Evolutionary conservation across 2,329 filamentous ascomycete species (phyloP).

Genomic region (Hymenoscyphus fraxineus): DNA sequence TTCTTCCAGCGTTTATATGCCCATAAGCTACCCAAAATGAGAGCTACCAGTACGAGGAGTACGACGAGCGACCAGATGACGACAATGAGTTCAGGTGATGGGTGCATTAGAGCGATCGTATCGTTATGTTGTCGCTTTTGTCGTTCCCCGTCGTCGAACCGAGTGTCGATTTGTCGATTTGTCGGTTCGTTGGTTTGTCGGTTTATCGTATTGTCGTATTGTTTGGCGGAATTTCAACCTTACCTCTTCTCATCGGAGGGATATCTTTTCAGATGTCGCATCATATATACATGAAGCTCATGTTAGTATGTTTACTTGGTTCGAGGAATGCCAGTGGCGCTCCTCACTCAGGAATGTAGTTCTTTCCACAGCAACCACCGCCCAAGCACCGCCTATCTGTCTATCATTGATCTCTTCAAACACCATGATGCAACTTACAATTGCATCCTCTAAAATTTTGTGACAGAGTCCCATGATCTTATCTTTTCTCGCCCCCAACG

Average conservation of each 20-base stretch:
- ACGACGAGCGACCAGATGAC: conserved; percentile 14
- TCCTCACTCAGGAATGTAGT: not conserved
- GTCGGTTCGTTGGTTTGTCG: too few relatives aligned
- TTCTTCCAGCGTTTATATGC: conserved; percentile 10
- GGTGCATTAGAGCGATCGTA: conserved; percentile 10
- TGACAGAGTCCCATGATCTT: not conserved
- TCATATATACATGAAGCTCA: not conserved
- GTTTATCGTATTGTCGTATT: not conserved
- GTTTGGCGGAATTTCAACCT: not conserved
- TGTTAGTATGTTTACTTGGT: conserved; percentile 1
- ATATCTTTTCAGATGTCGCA: not conserved
- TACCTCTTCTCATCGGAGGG: not conserved
- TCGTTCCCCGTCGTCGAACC: not conserved
- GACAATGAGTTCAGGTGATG: conserved; percentile 11
- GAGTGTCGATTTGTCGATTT: not conserved
- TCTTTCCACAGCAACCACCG: not conserved
- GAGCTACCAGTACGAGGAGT: conserved; percentile 10
- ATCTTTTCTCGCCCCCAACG: not conserved
- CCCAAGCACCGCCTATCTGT: not conserved
- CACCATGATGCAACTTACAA: too few relatives aligned
- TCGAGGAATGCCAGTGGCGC: not conserved
- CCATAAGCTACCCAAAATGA: conserved; percentile 7
- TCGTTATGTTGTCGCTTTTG: not conserved
- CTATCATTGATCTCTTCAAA: not conserved
- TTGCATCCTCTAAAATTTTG: too few relatives aligned